phyloP scores from a whole-genome alignment of 169 alveolate genomes.

The Eimeria mitis region DNA sequence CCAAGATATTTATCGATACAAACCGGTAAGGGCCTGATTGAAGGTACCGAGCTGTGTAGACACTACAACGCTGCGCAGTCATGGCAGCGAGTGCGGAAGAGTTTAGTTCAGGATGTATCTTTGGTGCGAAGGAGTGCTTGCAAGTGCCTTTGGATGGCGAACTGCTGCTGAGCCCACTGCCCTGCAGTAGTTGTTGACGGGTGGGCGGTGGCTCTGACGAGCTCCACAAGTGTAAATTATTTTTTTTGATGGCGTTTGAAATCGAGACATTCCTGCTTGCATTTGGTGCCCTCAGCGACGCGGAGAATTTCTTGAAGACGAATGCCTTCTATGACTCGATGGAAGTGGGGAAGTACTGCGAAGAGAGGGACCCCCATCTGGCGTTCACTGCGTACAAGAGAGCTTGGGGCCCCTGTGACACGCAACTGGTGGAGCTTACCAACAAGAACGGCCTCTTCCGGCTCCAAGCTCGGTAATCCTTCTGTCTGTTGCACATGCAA shows the following conservation, averaged over 20 bases:
- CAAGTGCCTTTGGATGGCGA: not conserved
- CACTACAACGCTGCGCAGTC: not conserved
- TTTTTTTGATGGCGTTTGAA: not conserved
- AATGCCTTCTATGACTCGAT: slow-evolving; percentile 98
- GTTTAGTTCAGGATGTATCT: not conserved
- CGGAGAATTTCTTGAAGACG: slow-evolving; percentile 94
- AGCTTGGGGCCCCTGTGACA: slow-evolving; percentile 99
- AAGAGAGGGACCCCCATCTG: slow-evolving; percentile 99
- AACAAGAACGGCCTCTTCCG: slow-evolving; percentile 98
- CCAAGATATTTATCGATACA: slow-evolving; percentile 98
- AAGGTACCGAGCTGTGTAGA: not conserved
- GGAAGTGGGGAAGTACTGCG: slow-evolving; percentile 99
- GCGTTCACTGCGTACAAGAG: slow-evolving; percentile 99
- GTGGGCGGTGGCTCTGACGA: not conserved
- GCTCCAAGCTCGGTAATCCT: slow-evolving; percentile 94
- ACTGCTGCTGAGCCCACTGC: not conserved
- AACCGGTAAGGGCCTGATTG: slow-evolving; percentile 86
- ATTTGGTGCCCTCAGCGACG: slow-evolving; percentile 49
- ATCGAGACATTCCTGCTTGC: not conserved
- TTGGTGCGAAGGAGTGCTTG: not conserved
- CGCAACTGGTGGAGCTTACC: slow-evolving; percentile 97
- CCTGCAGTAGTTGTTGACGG: not conserved
- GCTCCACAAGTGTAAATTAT: not conserved
- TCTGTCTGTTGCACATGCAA: not conserved
- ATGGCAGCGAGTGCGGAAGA: not conserved